A percentile compares a stretch with the other conserved stretches of the same genome.
These are phyloP conservation scores for Mucor sp. DNA, from an alignment of 371 early-diverging fungal species.

Conservation along the genomic window DNA sequence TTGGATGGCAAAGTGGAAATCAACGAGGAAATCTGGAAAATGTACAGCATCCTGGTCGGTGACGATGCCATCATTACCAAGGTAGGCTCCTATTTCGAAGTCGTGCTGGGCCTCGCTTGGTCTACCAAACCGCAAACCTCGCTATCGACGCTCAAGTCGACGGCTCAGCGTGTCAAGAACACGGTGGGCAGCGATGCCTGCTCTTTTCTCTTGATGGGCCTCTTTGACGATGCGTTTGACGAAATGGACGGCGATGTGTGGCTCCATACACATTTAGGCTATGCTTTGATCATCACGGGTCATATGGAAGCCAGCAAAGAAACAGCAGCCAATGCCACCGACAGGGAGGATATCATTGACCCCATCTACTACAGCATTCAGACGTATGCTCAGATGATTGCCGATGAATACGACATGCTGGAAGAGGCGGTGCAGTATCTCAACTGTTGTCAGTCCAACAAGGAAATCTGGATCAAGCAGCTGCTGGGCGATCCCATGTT, in stretches of 20 bases:
- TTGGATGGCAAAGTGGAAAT: not conserved
- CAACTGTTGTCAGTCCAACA: slow-evolving; percentile 24
- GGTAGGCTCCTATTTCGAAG: slow-evolving; percentile 6
- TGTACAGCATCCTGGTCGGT: not conserved
- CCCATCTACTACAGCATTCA: slow-evolving; percentile 33
- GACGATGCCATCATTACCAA: not conserved
- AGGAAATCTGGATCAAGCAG: slow-evolving; percentile 31
- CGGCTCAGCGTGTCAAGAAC: not conserved
- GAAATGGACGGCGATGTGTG: not conserved
- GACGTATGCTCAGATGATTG: slow-evolving; percentile 26
- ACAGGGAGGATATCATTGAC: slow-evolving; percentile 17
- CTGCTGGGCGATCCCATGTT: slow-evolving; percentile 10
- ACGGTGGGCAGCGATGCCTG: not conserved
- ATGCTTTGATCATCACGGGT: slow-evolving; percentile 13
- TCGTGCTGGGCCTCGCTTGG: not conserved
- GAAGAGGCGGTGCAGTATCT: slow-evolving; percentile 35
- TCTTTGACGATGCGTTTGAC: slow-evolving; percentile 19
- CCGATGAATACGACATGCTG: slow-evolving; percentile 27
- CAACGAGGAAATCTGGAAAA: not conserved
- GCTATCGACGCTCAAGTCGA: not conserved
- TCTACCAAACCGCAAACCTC: not conserved
- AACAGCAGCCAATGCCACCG: too few species aligned
- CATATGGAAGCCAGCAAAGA: not conserved
- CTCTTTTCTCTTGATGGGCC: slow-evolving; percentile 7
- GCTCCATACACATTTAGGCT: slow-evolving; percentile 26